Percentiles rank a stretch among this genome's conserved stretches.
Evolutionary conservation across 129 eudicot species (phyloP).

Genomic region (Flaveria ramosissima): DNA sequence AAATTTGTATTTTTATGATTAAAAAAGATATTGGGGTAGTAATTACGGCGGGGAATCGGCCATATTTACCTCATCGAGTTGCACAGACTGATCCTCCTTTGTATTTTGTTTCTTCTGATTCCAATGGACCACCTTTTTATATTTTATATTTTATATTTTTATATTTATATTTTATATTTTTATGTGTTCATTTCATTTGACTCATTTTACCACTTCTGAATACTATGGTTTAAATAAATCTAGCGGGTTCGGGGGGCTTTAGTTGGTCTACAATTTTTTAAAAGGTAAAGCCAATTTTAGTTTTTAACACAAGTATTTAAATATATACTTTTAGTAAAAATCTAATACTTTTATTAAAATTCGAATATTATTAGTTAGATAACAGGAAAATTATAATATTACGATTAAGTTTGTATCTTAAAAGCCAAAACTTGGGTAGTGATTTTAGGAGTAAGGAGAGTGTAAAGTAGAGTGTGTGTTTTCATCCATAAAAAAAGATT

Average conservation of each 20-base stretch:
- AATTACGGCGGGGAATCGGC: slow-evolving; percentile 85
- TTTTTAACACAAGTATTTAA: background rate
- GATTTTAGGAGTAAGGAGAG: no score
- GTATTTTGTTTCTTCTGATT: slow-evolving; percentile 33
- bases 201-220: slow-evolving; percentile 25
- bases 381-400: no score
- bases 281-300: background rate
- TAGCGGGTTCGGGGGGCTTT: slow-evolving; percentile 22
- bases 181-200: slow-evolving; percentile 5
- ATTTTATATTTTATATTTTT: background rate
- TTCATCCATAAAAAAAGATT: no score
- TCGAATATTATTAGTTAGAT: no score
- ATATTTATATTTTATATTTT: slow-evolving; percentile 15
- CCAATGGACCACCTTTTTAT: slow-evolving; percentile 39
- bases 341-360: no score
- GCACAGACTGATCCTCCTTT: slow-evolving; percentile 37
- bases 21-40: slow-evolving; percentile 44
- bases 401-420: no score
- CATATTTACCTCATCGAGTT: slow-evolving; percentile 82
- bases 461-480: no score
- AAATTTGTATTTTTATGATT: slow-evolving; percentile 5
- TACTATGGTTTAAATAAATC: slow-evolving; percentile 27
- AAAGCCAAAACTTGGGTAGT: no score
- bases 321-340: no score
- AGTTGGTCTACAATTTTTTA: background rate